phyloP scores from a whole-genome alignment of 495 filamentous ascomycete genomes.

The Aspergillus egyptiacus region DNA sequence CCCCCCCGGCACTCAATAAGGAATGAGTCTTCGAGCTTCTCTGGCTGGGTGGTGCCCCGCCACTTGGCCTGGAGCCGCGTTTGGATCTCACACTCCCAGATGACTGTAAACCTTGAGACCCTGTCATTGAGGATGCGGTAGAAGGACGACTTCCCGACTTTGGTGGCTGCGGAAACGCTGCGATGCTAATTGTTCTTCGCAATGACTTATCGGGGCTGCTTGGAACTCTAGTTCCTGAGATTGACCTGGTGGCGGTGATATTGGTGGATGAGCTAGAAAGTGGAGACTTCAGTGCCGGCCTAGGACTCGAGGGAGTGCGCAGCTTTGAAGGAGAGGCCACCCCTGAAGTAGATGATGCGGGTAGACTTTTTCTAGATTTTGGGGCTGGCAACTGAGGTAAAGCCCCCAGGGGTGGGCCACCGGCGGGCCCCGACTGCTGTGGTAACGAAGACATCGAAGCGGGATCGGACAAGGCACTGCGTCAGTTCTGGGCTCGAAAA shows the following conservation, averaged over 20 bases:
- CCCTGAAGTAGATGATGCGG: slow-evolving; percentile 39
- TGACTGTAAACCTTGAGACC: slow-evolving; percentile 22
- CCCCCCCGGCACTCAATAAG: slow-evolving; percentile 70
- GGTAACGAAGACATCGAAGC: slow-evolving; percentile 50
- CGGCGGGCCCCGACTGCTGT: slow-evolving; percentile 54
- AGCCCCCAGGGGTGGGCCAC: slow-evolving; percentile 58
- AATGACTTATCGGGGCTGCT: slow-evolving; percentile 57
- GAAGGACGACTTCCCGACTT: slow-evolving; percentile 48
- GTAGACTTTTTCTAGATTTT: slow-evolving; percentile 64
- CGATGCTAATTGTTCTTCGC: slow-evolving; percentile 82
- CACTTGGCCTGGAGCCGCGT: slow-evolving; percentile 36
- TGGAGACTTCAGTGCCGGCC: slow-evolving; percentile 47
- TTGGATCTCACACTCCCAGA: slow-evolving; percentile 28
- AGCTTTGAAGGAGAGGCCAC: slow-evolving; percentile 48
- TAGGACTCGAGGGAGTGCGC: slow-evolving; percentile 58
- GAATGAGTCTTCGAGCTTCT: slow-evolving; percentile 58
- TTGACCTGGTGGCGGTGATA: slow-evolving; percentile 34
- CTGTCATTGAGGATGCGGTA: slow-evolving; percentile 35
- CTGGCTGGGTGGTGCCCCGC: slow-evolving; percentile 42
- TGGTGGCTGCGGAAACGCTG: slow-evolving; percentile 87
- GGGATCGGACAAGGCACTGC: background rate
- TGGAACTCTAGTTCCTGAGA: slow-evolving; percentile 28
- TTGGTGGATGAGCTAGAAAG: slow-evolving; percentile 41
- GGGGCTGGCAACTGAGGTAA: slow-evolving; percentile 63
- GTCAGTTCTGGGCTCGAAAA: background rate